Evolutionary conservation across 2,329 filamentous ascomycete genomes (phyloP), one percentile per base, ranked within the genome.

Genomic region (Aureobasidium sp.): DNA sequence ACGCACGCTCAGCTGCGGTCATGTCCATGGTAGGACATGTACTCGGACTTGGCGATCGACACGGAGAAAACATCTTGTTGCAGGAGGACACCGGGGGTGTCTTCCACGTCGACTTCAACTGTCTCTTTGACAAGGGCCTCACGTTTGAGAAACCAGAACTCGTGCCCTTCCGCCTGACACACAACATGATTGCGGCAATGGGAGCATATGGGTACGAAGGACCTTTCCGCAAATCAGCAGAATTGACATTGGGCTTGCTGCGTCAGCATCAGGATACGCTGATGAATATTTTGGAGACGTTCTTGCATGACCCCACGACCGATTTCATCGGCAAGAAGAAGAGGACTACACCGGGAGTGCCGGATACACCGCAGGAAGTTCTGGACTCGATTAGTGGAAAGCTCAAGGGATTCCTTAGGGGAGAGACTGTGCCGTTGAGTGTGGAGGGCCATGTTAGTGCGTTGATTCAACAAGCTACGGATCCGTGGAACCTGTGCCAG

Each of bases 21-120:
- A 99, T 99, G 92, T 96, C 91, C n/a, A 99, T 99, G 84, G 91
- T 96, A 5, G 94, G 94, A 55, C 95, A 96, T 62, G 92, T 97
- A 53, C 83, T 99, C 5, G 94, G 85, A 64, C 81, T 99, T 0
- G 94, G 94, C 42, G 94, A 99, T 75, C 87, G 94, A 4, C 94
- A 99, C 76, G 93, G 93, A 63, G 94, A 99, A 75, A 99, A 99
- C 74, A 90, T 99, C 61, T 84, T 97, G 34, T 86, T 99, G 36
- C 91, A 97, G 74, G 91, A 97, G 77, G 88, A 89, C 62, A 95
- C 91, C 66, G 94, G 95, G 48, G 93, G 93, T 57, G 87, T 96
- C 2, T 90, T 99, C 75, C 94, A 99, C 75, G 95, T 99, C 49
- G 94, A 99, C 76, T 99, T 99, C 82, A 99, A 99, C 77, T 99